Evolutionary conservation across 768 basidiomycete species (phyloP).

Genomic region (Mycena rebaudengoi): DNA sequence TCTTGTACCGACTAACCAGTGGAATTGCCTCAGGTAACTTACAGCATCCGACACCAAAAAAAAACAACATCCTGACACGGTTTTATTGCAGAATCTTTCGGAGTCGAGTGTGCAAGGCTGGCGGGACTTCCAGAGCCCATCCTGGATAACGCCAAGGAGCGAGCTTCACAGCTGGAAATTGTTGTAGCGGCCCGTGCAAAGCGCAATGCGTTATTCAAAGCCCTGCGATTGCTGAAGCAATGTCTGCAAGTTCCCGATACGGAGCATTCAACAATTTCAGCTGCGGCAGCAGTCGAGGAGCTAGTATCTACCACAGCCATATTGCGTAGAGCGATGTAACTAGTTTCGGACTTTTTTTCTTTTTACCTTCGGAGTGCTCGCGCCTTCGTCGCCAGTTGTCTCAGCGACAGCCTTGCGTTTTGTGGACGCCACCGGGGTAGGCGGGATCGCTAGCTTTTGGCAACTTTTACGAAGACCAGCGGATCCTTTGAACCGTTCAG

Average conservation of each 20-base stretch:
- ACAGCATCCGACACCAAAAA: too few species aligned
- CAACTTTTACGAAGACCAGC: slow-evolving; percentile 69
- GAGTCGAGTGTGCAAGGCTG: slow-evolving; percentile 90
- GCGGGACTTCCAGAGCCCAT: slow-evolving; percentile 83
- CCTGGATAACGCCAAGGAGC: slow-evolving; percentile 64
- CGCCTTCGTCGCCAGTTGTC: slow-evolving; percentile 29
- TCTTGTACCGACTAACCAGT: slow-evolving; percentile 78
- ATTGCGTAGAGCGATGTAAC: background rate
- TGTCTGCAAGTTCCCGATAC: background rate
- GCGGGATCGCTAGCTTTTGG: slow-evolving; percentile 25
- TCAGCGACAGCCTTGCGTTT: slow-evolving; percentile 53
- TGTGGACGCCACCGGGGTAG: slow-evolving; percentile 21
- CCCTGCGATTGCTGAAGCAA: slow-evolving; percentile 6
- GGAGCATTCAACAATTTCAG: background rate
- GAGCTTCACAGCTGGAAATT: slow-evolving; percentile 57
- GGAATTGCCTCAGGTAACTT: slow-evolving; percentile 76
- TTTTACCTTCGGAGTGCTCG: slow-evolving; percentile 33
- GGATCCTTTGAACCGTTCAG: slow-evolving; percentile 70
- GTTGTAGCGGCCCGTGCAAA: slow-evolving; percentile 8
- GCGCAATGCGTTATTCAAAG: slow-evolving; percentile 56
- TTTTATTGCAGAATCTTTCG: slow-evolving; percentile 77
- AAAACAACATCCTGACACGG: too few species aligned
- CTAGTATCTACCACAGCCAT: background rate
- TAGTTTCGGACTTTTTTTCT: slow-evolving; percentile 53
- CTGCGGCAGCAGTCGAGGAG: background rate